A percentile compares a stretch with the other conserved stretches of the same genome.
Conservation (phyloP, 257 asterid genomes). For the Nicotiana sylvestris region DNA sequence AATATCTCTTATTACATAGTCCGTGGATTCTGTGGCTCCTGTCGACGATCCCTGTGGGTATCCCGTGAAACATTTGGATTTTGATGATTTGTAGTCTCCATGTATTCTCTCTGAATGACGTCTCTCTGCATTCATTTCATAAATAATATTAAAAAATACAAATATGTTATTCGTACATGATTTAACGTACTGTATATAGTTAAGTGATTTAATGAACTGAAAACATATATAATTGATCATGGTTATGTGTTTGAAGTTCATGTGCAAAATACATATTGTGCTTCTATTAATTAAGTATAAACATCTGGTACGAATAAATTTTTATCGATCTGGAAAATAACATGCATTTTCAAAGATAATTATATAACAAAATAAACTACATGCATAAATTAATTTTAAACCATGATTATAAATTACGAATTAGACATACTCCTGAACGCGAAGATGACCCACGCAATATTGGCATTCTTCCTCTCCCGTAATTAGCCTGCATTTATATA, state of each 20-base stretch:
- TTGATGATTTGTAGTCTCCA: not conserved
- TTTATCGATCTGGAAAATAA: not conserved
- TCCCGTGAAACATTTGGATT: not conserved
- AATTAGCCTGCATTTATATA: not conserved
- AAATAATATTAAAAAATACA: too few relatives aligned
- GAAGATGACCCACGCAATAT: not conserved
- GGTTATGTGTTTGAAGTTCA: not conserved
- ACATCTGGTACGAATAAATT: too few relatives aligned
- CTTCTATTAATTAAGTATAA: too few relatives aligned
- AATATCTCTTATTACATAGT: not conserved
- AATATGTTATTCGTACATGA: too few relatives aligned
- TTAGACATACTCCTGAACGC: not conserved
- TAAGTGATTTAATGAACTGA: too few relatives aligned
- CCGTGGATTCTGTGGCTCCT: not conserved
- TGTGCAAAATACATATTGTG: too few relatives aligned
- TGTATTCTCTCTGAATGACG: not conserved
- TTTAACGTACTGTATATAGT: too few relatives aligned
- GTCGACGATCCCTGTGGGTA: not conserved
- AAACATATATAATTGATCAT: too few relatives aligned
- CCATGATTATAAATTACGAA: not conserved
- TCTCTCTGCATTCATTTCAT: not conserved
- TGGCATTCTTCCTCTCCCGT: not conserved
- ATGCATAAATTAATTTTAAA: not conserved
- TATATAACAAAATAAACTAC: not conserved
- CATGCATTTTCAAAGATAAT: not conserved